Base-by-base conservation (phyloP, 257 asterid genomes). In the Ligustrum vulgare region DNA sequence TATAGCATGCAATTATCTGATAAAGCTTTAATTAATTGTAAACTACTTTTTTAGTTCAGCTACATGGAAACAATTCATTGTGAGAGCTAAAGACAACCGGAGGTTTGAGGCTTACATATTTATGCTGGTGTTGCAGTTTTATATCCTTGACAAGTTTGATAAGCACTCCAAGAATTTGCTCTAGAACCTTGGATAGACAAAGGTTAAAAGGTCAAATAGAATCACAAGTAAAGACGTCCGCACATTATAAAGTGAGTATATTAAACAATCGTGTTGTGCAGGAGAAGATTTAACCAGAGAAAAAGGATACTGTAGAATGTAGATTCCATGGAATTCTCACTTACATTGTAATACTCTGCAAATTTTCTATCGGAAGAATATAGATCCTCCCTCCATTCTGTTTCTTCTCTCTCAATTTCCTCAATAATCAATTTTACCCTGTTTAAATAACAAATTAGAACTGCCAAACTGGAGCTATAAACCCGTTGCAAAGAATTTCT, bases 351-450 rank as follows among this genome's bases (percentile, higher is more conserved):
- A 79, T 95, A 95, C 80, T 94, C 99, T 0, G 96, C 94, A 86
- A 94, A 92, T 89, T 91, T 92, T 87, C 99, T 88, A 83, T 95
- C 98, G 2, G 97, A 91, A 28, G 97, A 93, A 86, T 94, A 94
- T 25, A 94, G 79, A 75, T 94, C 99, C 70, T 94, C 97, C 78
- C 98, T 80, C 97, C 94, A 91, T 66, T 91, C 89, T 60, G 87
- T 84, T 90, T 93, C 99, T 86, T 95, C 98, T 82, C 98, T 89
- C 89, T 95, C 99, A 72, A 95, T 91, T 87, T 95, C 99, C 82
- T 95, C 99, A 72, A 85, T 89, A 63, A 89, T 90, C 91, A 92
- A 75, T 80, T 95, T 95, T 65, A 95, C 92, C 96, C 99, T 95
- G 92, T 80, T 39, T 65, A 79, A 37, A 73, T 60, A 72, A 73